Percentiles rank a stretch among this genome's conserved stretches.
These are phyloP conservation scores for Fusarium pilosicola DNA, from an alignment of 2,329 filamentous ascomycete genomes.

Conservation along the genomic window DNA sequence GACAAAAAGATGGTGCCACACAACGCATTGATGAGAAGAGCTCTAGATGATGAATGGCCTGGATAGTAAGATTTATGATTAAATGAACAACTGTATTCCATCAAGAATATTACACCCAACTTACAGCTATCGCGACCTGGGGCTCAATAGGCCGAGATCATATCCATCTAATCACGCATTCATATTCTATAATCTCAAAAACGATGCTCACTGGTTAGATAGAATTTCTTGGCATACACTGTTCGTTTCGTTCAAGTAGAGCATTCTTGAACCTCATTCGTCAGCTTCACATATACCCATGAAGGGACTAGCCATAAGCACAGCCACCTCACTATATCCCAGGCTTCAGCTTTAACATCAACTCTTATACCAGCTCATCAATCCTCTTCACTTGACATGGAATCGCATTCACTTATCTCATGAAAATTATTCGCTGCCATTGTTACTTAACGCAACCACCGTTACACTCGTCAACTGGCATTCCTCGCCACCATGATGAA, in stretches of 20 bases:
- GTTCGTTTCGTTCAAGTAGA: background rate
- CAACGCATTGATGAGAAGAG: conserved; percentile 11
- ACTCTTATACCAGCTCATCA: background rate
- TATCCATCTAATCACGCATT: background rate
- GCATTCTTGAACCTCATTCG: conserved; percentile 2
- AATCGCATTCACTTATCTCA: background rate
- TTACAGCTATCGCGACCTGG: background rate
- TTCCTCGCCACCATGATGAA: conserved; percentile 27
- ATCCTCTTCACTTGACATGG: too few species aligned
- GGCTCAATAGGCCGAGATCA: too few species aligned
- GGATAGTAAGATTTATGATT: background rate
- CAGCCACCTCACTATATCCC: conserved; percentile 26
- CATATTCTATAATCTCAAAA: too few species aligned
- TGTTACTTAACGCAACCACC: background rate
- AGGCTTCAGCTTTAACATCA: background rate
- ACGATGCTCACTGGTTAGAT: background rate
- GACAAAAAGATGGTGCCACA: conserved; percentile 45
- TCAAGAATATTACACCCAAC: rapidly evolving
- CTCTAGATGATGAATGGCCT: background rate
- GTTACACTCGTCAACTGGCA: rapidly evolving
- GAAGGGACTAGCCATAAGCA: conserved; percentile 21
- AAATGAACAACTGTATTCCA: background rate
- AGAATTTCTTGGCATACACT: background rate
- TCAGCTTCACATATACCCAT: background rate
- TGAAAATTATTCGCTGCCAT: rapidly evolving